Evolutionary conservation across 2,329 filamentous ascomycete species (phyloP), one percentile per base, ranked within the genome.

Genomic region (Fusarium odoratissimum): DNA sequence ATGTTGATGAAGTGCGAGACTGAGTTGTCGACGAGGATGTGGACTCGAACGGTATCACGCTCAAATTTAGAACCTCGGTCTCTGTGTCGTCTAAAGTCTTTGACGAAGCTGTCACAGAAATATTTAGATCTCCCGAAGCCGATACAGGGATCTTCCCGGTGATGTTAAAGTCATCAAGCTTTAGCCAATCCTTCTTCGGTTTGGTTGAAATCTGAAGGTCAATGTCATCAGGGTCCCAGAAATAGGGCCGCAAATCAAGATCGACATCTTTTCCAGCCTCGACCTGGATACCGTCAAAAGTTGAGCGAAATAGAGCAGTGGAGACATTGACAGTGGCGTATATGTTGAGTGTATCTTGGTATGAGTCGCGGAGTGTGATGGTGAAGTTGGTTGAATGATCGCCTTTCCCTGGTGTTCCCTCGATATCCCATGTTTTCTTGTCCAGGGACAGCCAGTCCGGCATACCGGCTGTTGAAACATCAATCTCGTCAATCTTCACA

Each of bases 391-490:
- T 85, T 8, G 90, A 88, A 54, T 84, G 83, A 7, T 89, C 87
- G 56, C 85, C 83, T n/a, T 84, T 77, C 1, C 91, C 89, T 6
- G 92, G 90, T 3, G 83, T 92, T 5, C 94, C 95, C 37, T 82
- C 86, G 11, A 97, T 81, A 2, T 82, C 83, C 78, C 94, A 87
- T 0, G 90, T 91, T 13, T 82, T 75, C 5, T 86, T 82, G 75
- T 96, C 86, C 59, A 96, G 88, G 0, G 83, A 83, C 31, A 97
- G 80, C 95, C 95, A 97, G 6, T 83, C 77, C 0, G 94, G 93
- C 17, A 90, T 79, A 31, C 87, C 82, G 2, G 87, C 69, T 0
- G 82, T 85, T 2, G 85, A 84, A 10, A 90, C 84, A 2, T 85
- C 84, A 37, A 95, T 75, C 35, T 91, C 86, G 1, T 82, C 82